A percentile compares a stretch with the other conserved stretches of the same genome.
Conservation (phyloP, 1,284 basidiomycete species). For the Ustilago cynodontis region DNA sequence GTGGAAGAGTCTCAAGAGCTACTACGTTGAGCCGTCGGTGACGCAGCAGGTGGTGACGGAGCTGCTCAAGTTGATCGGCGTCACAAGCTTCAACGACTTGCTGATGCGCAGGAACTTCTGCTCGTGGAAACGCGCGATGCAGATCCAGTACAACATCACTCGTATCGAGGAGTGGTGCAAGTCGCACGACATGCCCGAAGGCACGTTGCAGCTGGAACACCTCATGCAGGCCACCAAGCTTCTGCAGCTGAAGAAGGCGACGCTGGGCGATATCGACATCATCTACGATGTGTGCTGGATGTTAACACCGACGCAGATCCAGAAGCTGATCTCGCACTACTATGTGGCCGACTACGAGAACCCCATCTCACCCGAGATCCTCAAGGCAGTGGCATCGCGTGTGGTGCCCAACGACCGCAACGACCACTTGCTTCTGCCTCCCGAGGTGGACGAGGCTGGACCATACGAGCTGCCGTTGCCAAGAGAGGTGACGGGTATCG, state of each 20-base stretch:
- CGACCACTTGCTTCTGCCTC: constrained; percentile 68
- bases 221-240: constrained; percentile 99
- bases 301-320: constrained; percentile 98
- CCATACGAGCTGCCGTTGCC: constrained; percentile 69
- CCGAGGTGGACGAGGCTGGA: constrained; percentile 69
- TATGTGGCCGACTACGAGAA: constrained; percentile 96
- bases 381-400: constrained; percentile 68
- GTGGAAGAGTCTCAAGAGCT: constrained; percentile 98
- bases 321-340: constrained; percentile 98
- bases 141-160: constrained; percentile 70
- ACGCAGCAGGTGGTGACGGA: constrained; percentile 97
- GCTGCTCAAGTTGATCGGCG: constrained; percentile 93
- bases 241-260: constrained; percentile 95
- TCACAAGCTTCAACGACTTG: constrained; percentile 97
- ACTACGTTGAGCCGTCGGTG: constrained; percentile 98
- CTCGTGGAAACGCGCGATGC: constrained; percentile 91
- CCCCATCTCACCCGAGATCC: constrained; percentile 69
- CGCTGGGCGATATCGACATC: constrained; percentile 83
- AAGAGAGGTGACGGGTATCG: constrained; percentile 69
- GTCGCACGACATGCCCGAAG: constrained; percentile 91
- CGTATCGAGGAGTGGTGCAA: constrained; percentile 86
- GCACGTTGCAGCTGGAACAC: constrained; percentile 95
- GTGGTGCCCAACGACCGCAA: constrained; percentile 70
- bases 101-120: constrained; percentile 99
- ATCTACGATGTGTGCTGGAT: constrained; percentile 99